phyloP scores from a whole-genome alignment of 2,329 filamentous ascomycete species.

The Trematosphaeria pertusa region DNA sequence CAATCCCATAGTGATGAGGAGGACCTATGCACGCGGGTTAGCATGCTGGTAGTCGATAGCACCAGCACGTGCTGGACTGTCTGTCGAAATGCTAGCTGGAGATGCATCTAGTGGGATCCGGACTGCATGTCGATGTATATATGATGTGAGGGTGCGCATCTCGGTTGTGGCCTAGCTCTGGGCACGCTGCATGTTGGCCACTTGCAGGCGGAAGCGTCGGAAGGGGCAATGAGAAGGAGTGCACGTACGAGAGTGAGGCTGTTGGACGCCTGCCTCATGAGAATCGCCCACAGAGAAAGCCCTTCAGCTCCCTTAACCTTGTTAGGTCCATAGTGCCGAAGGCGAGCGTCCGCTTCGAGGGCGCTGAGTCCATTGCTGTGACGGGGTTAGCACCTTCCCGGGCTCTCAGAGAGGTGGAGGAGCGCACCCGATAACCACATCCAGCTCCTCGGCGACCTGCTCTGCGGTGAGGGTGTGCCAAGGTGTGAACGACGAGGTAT shows the following conservation, averaged over 20 bases:
- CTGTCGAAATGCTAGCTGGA: too few species aligned
- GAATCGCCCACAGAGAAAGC: slow-evolving; percentile 76
- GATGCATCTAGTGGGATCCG: too few species aligned
- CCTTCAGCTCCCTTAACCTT: slow-evolving; percentile 74
- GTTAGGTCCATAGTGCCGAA: slow-evolving; percentile 72
- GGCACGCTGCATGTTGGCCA: slow-evolving; percentile 12
- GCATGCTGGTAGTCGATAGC: too few species aligned
- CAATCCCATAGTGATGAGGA: slow-evolving; percentile 75
- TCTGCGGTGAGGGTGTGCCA: slow-evolving; percentile 46
- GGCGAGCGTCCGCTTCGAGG: slow-evolving; percentile 69
- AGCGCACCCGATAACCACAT: slow-evolving; percentile 44
- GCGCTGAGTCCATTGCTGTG: slow-evolving; percentile 66
- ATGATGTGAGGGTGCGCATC: too few species aligned
- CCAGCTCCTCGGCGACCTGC: slow-evolving; percentile 45
- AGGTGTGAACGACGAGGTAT: slow-evolving; percentile 32
- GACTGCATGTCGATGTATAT: too few species aligned
- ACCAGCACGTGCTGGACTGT: too few species aligned
- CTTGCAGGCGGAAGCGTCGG: not conserved
- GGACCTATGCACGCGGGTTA: slow-evolving; percentile 59
- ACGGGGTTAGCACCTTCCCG: slow-evolving; percentile 24
- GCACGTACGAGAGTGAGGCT: slow-evolving; percentile 70
- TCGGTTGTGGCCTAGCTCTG: too few species aligned
- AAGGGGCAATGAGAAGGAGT: slow-evolving; percentile 11
- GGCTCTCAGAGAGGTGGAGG: not conserved
- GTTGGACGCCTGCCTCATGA: slow-evolving; percentile 79